Base-by-base conservation (phyloP, 192 early-diverging fungal species). In the Coemansia reversa region DNA sequence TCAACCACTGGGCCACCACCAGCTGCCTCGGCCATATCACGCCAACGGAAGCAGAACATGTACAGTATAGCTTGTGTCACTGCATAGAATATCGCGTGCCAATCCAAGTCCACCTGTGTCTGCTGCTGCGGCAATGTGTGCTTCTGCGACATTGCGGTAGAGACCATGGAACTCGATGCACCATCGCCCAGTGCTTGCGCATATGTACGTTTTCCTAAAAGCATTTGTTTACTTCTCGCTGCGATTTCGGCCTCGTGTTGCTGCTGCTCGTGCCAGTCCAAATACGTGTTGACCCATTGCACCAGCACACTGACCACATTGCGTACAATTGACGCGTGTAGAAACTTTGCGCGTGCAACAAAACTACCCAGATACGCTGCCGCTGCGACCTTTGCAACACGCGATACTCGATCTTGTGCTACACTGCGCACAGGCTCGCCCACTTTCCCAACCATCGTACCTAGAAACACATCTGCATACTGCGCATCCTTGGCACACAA, bases 41-140 rank as follows among this genome's bases (percentile, higher is more conserved):
- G 86, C 94, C 95, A 97, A 7, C 94, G 86, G 76, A 95, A 98
- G 76, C 94, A 96, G 62, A 96, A 97, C 12, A 95, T 85, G 69
- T 97, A 98, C 51, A 98, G 72, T n/a, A 92, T 58, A 0, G 94
- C 91, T 61, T 97, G 94, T 3, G 94, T 87, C 9, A 89, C 84
- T 2, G 89, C 84, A 66, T 95, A 98, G 64, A 98, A 95, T 47
- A 92, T 89, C 0, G 85, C 83, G 64, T 92, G 87, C 30, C 85
- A 79, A 48, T 86, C 83, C 8, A 86, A 71, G 50, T 94, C 89
- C 7, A 75, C 42, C 33, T 28, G 56, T 35, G 30, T 14, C 25
- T 8, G 55, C 29, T 16, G 29, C 29, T 11, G 25, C 54, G 54
- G 23, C 54, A n/a, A n/a, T 14, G 18, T n/a, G 11, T 33, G 24